Conservation (phyloP, 371 early-diverging fungal species). For the Mucor mucedo region DNA sequence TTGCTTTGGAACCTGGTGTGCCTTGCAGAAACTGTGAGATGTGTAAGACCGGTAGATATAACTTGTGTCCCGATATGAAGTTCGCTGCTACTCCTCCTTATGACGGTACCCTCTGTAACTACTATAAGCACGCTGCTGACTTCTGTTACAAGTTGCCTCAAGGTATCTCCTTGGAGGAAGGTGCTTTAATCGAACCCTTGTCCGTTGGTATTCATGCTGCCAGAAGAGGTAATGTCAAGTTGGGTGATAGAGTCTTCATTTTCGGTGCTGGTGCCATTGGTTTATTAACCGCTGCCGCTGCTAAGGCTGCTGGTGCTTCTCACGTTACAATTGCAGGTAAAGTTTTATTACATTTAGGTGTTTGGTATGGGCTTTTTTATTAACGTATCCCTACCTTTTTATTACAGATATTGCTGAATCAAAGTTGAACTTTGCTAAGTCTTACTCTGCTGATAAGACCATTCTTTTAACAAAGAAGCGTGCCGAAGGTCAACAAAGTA, state of each 20-base stretch:
- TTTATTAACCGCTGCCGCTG: constrained; percentile 55
- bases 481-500: constrained; percentile 38
- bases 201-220: constrained; percentile 59
- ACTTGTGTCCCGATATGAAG: constrained; percentile 54
- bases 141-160: constrained; percentile 61
- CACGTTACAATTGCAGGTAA: constrained; percentile 47
- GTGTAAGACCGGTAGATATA: constrained; percentile 57
- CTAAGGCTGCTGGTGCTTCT: constrained; percentile 58
- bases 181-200: constrained; percentile 52
- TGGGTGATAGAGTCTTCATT: constrained; percentile 72
- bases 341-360: not conserved
- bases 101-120: constrained; percentile 58
- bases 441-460: constrained; percentile 48
- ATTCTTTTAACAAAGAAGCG: constrained; percentile 38
- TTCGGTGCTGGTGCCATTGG: constrained; percentile 69
- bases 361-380: not conserved
- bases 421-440: constrained; percentile 54
- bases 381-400: not conserved
- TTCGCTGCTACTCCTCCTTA: constrained; percentile 61
- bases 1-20: constrained; percentile 69
- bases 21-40: constrained; percentile 65
- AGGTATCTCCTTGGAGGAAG: constrained; percentile 64
- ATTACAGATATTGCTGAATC: constrained; percentile 22
- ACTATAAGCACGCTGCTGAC: constrained; percentile 56
- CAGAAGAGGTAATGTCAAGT: constrained; percentile 59